These are phyloP conservation scores for Combretum micranthum DNA, from an alignment of 345 rosid species.

Conservation along the genomic window DNA sequence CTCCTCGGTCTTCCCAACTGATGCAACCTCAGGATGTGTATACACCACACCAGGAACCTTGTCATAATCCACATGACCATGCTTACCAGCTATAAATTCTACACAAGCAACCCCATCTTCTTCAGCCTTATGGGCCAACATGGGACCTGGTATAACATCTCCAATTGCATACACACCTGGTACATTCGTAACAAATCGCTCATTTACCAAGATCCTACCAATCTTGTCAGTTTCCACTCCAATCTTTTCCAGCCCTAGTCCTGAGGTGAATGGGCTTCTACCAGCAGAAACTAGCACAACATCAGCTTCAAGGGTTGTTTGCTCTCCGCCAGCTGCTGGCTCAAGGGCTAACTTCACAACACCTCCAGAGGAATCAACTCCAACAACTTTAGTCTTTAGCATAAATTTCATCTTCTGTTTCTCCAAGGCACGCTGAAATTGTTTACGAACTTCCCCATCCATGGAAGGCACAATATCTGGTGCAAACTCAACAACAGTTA, in stretches of 20 bases:
- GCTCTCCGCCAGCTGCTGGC: constrained; percentile 82
- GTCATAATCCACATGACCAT: constrained; percentile 95
- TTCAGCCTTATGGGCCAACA: constrained; percentile 99
- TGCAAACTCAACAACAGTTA: constrained; percentile 97
- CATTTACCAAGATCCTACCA: constrained; percentile 78
- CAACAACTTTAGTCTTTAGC: constrained; percentile 95
- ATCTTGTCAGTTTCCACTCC: constrained; percentile 88
- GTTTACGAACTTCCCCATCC: constrained; percentile 96
- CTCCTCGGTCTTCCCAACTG: constrained; percentile 96
- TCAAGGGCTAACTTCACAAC: constrained; percentile 81
- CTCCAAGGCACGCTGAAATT: constrained; percentile 87
- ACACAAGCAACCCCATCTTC: constrained; percentile 99
- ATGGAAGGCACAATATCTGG: constrained; percentile 84
- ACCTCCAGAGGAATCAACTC: constrained; percentile 69
- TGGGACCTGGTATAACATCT: constrained; percentile 98
- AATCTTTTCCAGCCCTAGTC: constrained; percentile 82
- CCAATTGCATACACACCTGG: constrained; percentile 89
- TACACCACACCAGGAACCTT: constrained; percentile 97
- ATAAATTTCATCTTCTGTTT: constrained; percentile 98
- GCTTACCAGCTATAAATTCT: constrained; percentile 94
- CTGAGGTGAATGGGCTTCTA: constrained; percentile 80
- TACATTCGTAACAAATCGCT: constrained; percentile 72
- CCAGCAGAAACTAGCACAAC: constrained; percentile 97
- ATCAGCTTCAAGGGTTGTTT: constrained; percentile 86
- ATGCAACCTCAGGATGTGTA: constrained; percentile 98